Percentiles rank a stretch among this genome's conserved stretches.
These are phyloP conservation scores for Adansonia gregorii DNA, from an alignment of 441 rosid genomes.

Conservation along the genomic window DNA sequence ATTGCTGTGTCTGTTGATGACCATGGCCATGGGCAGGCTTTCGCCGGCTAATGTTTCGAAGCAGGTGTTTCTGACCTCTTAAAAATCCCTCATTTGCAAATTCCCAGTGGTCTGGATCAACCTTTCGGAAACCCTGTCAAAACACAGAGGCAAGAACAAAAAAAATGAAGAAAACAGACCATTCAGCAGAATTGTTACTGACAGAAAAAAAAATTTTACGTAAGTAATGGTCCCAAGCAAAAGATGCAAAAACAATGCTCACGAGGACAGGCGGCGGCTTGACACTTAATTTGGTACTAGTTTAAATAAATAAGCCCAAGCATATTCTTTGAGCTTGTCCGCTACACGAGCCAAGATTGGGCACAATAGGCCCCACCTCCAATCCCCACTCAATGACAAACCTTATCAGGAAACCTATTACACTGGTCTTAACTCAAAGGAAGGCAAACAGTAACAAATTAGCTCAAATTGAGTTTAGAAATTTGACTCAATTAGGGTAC, in stretches of 20 bases:
- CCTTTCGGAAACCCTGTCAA: conserved; percentile 89
- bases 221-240: not conserved
- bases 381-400: not conserved
- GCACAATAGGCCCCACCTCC: not conserved
- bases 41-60: conserved; percentile 68
- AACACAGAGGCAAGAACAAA: conserved; percentile 29
- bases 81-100: conserved; percentile 91
- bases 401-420: not conserved
- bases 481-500: conserved; percentile 3
- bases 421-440: not conserved
- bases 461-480: not conserved
- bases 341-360: not conserved
- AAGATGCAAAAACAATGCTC: not conserved
- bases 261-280: not conserved
- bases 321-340: not conserved
- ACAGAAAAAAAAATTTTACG: not conserved
- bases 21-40: conserved; percentile 77
- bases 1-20: conserved; percentile 62
- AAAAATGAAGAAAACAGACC: conserved; percentile 21
- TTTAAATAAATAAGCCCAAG: not conserved
- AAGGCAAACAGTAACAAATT: not conserved
- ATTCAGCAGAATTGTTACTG: not conserved
- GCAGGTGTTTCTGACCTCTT: conserved; percentile 85
- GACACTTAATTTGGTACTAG: not conserved
- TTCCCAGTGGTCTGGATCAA: conserved; percentile 96